Evolutionary conservation across 2,329 filamentous ascomycete genomes (phyloP).

Genomic region (Beauveria bassiana): DNA sequence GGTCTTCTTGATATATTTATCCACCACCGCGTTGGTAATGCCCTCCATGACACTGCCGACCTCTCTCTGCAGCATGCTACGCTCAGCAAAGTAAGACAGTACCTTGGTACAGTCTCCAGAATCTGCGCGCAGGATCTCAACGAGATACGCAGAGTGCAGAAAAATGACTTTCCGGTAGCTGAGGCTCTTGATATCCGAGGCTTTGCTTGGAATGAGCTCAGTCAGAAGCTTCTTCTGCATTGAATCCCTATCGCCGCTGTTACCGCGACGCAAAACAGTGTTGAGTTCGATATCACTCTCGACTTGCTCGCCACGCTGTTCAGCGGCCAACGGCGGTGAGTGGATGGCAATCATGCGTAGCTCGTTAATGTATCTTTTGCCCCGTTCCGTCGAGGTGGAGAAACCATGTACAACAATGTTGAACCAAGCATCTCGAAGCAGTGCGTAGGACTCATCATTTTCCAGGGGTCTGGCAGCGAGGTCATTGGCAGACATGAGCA

Average conservation of each 20-base stretch:
- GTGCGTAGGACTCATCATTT: conserved; percentile 62
- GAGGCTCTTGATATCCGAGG: conserved; percentile 70
- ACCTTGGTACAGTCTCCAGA: conserved; percentile 86
- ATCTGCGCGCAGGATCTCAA: conserved; percentile 80
- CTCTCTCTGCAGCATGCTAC: conserved; percentile 62
- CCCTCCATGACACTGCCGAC: conserved; percentile 59
- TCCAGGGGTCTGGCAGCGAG: conserved; percentile 39
- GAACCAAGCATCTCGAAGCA: conserved; percentile 93
- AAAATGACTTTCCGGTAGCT: conserved; percentile 91
- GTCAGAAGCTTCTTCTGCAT: conserved; percentile 74
- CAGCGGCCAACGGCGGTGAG: conserved; percentile 78
- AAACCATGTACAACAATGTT: conserved; percentile 96
- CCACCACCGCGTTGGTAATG: conserved; percentile 60
- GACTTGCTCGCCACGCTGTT: conserved; percentile 79
- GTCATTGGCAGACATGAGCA: conserved; percentile 65
- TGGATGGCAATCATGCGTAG: conserved; percentile 78
- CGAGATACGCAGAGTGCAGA: conserved; percentile 78
- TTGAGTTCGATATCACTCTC: conserved; percentile 98
- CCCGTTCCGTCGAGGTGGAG: conserved; percentile 63
- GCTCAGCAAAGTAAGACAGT: conserved; percentile 89
- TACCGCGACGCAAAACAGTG: conserved; percentile 80
- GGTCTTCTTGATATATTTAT: conserved; percentile 71
- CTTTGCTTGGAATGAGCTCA: conserved; percentile 65
- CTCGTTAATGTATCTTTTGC: conserved; percentile 65
- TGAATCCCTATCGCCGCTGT: conserved; percentile 67